Evolutionary conservation across 441 rosid genomes (phyloP).

Genomic region (Eruca vesicaria): DNA sequence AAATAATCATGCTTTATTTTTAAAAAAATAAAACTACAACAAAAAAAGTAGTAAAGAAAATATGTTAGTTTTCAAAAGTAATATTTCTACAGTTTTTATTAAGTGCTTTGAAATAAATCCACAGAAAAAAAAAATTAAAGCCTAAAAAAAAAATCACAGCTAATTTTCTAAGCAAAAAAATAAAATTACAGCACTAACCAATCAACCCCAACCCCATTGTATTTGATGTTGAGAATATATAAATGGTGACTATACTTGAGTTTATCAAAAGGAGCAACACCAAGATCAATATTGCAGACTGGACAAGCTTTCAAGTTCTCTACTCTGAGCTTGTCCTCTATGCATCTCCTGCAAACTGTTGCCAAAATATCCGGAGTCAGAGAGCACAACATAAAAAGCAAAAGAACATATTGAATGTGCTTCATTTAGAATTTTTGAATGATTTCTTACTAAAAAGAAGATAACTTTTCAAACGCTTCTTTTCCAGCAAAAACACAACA

Average conservation of each 20-base stretch:
- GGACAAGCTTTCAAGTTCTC: constrained; percentile 25
- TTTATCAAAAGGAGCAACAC: constrained; percentile 9
- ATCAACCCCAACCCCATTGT: no score
- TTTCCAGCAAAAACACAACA: neutral
- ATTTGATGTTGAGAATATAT: neutral
- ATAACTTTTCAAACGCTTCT: neutral
- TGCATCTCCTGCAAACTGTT: constrained; percentile 31
- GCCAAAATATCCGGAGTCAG: neutral
- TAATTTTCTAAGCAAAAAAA: no score
- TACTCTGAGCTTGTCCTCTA: neutral
- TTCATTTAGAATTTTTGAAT: neutral
- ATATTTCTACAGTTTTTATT: no score
- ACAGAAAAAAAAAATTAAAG: no score
- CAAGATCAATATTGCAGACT: constrained; percentile 26
- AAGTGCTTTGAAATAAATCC: no score
- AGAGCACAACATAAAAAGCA: neutral
- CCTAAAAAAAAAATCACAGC: no score
- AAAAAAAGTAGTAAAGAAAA: no score
- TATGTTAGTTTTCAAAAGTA: no score
- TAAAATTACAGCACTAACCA: no score
- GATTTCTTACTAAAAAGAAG: neutral
- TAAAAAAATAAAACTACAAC: no score
- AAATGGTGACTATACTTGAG: constrained; percentile 16
- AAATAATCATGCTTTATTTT: no score
- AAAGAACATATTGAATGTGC: neutral